phyloP scores from a whole-genome alignment of 1,139 yeast species.

The Hanseniaspora sp. region DNA sequence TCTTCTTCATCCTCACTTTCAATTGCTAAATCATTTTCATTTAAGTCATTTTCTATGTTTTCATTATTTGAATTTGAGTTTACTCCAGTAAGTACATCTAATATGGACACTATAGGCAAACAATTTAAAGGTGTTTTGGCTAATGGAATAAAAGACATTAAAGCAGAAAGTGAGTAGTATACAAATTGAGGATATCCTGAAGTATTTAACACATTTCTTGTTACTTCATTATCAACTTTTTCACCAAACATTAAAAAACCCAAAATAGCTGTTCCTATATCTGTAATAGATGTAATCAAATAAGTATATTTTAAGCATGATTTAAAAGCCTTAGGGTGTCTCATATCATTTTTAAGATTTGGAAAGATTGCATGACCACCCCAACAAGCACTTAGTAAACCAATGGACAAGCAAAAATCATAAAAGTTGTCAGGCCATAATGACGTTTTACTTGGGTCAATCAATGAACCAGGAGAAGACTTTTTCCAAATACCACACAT shows the following conservation, averaged over 20 bases:
- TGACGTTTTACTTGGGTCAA: conserved; percentile 40
- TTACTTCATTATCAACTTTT: conserved; percentile 65
- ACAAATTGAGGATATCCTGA: conserved; percentile 64
- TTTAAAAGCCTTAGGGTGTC: conserved; percentile 51
- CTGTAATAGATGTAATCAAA: conserved; percentile 58
- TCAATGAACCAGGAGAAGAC: conserved; percentile 55
- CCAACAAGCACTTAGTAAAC: conserved; percentile 78
- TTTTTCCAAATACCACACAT: conserved; percentile 51
- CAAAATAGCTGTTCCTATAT: conserved; percentile 61
- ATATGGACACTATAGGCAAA: conserved; percentile 70
- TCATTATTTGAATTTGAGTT: conserved; percentile 25
- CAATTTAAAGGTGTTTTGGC: conserved; percentile 83
- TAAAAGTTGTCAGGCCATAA: conserved; percentile 44
- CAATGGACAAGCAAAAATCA: conserved; percentile 50
- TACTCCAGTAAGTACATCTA: conserved; percentile 38
- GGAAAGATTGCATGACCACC: conserved; percentile 87
- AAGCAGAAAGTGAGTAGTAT: conserved; percentile 50
- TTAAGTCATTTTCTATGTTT: conserved; percentile 16
- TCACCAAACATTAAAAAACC: conserved; percentile 86
- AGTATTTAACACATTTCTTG: conserved; percentile 60
- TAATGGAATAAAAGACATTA: conserved; percentile 72
- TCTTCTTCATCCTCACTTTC: conserved; percentile 17
- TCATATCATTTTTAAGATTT: conserved; percentile 69
- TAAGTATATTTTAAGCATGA: conserved; percentile 47
- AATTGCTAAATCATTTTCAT: background rate